These are phyloP conservation scores for Leccinum fuscescens DNA, from an alignment of 1,284 basidiomycete genomes.

Conservation along the genomic window DNA sequence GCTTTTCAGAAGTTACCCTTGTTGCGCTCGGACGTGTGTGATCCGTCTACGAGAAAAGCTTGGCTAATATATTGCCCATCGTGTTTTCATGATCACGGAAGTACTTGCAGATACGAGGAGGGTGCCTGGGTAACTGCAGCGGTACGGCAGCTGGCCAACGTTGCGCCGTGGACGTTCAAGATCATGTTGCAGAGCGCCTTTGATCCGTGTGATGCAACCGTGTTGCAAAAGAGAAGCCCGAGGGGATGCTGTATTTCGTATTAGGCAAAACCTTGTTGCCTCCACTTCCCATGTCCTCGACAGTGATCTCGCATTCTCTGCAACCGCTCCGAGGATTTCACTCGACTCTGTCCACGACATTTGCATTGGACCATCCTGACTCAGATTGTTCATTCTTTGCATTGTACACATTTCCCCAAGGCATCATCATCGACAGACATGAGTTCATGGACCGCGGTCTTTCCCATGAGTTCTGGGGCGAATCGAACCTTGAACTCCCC, in stretches of 20 bases:
- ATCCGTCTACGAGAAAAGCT: background rate
- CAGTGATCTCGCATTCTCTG: constrained; percentile 22
- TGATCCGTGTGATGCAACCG: too few species aligned
- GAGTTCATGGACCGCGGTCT: constrained; percentile 29
- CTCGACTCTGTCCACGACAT: constrained; percentile 29
- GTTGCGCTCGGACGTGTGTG: background rate
- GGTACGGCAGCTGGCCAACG: too few species aligned
- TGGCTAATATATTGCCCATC: background rate
- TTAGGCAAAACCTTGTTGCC: too few species aligned
- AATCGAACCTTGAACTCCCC: constrained; percentile 34
- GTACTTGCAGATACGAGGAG: too few species aligned
- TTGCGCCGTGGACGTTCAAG: background rate
- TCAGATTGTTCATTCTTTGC: constrained; percentile 26
- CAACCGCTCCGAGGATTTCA: constrained; percentile 30
- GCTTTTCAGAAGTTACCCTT: too few species aligned
- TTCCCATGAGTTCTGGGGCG: constrained; percentile 33
- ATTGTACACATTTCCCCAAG: constrained; percentile 28
- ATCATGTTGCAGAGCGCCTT: too few species aligned
- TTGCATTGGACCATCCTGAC: constrained; percentile 14
- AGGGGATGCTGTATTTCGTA: too few species aligned
- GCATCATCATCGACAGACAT: constrained; percentile 31
- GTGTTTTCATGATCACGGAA: background rate
- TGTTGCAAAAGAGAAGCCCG: too few species aligned
- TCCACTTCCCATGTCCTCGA: constrained; percentile 18
- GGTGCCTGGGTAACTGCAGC: too few species aligned